Evolutionary conservation across 257 asterid genomes (phyloP), one percentile per base, ranked within the genome.

Genomic region (Jacaranda mimosifolia): DNA sequence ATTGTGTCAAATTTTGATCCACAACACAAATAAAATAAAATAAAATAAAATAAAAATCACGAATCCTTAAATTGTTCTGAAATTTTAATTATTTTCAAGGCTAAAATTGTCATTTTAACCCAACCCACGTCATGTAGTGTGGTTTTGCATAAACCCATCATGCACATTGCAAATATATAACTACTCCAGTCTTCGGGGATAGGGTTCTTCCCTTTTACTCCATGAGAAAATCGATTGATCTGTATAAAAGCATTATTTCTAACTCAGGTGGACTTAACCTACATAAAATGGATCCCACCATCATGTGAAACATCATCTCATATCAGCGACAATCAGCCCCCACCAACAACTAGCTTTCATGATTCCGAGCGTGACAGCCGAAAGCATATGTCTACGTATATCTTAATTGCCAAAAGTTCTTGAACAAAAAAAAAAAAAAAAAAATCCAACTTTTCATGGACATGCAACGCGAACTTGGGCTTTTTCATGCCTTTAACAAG

Each of bases 381-480:
- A 78, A 84, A 81, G 82, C 84, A 74, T 73, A 65, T 40, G 35
- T 75, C 42, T 70, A 68, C 66, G 67, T 72, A 7, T 26, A 26
- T 26, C 26, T 51, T 35, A 35, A 1, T 52, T 53, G 64, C 39
- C 63, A 69, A 69, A 69, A 49, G 74, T 12, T 40, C 43, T 3
- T 6, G 14, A 65, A 14, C 12, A 17, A 40, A 17, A 35, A 63
- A 36, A 3, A 62, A 35, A 35, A 9, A 11, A 40, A 70, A 56
- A 43, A 59, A 46, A 5, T 18, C 14, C 78, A 39, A 42, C 74
- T 42, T 74, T 78, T 63, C 55, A 58, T 70, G 78, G 72, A 72
- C 88, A 85, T 79, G 86, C 80, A 79, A 81, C 81, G 81, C 59
- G 9, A 82, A 65, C 35, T 46, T 68, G n/a, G 80, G 80, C 86